Percentiles rank a stretch among this genome's conserved stretches.
These are phyloP conservation scores for Santalum album DNA, from an alignment of 164 flowering plant genomes.

Conservation along the genomic window DNA sequence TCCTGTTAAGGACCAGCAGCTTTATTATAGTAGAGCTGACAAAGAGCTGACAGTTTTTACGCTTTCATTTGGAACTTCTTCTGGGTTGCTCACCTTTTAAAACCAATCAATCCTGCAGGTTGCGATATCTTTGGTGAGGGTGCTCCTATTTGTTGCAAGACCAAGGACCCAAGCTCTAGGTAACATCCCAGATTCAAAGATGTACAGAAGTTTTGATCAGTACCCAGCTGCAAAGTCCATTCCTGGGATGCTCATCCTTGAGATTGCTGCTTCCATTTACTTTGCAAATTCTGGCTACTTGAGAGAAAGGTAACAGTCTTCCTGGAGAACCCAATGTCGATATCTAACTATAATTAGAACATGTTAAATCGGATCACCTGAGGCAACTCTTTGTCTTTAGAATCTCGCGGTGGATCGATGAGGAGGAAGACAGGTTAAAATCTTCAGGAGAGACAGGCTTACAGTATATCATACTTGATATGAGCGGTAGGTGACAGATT, in stretches of 20 bases:
- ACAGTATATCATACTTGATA: constrained; percentile 52
- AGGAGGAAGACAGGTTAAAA: constrained; percentile 59
- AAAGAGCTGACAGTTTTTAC: too few species aligned
- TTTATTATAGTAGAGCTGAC: too few species aligned
- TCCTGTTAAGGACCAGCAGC: too few species aligned
- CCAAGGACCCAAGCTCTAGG: constrained; percentile 56
- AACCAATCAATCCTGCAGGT: too few species aligned
- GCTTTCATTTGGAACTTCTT: too few species aligned
- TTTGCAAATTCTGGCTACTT: constrained; percentile 62
- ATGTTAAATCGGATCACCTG: not conserved
- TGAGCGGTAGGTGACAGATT: constrained; percentile 37
- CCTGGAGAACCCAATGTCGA: not conserved
- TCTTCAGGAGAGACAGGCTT: constrained; percentile 33
- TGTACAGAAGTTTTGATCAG: constrained; percentile 53
- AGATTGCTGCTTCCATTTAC: constrained; percentile 59
- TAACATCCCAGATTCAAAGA: constrained; percentile 42
- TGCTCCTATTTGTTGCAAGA: constrained; percentile 50
- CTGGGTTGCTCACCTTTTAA: too few species aligned
- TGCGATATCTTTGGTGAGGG: constrained; percentile 45
- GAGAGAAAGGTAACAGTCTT: constrained; percentile 47
- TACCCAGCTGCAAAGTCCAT: constrained; percentile 39
- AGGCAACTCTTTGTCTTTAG: constrained; percentile 15
- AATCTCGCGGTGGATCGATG: constrained; percentile 64
- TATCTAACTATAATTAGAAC: not conserved
- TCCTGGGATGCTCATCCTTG: constrained; percentile 54